Evolutionary conservation across 2,329 filamentous ascomycete genomes (phyloP).

Genomic region (Talaromyces sp.): DNA sequence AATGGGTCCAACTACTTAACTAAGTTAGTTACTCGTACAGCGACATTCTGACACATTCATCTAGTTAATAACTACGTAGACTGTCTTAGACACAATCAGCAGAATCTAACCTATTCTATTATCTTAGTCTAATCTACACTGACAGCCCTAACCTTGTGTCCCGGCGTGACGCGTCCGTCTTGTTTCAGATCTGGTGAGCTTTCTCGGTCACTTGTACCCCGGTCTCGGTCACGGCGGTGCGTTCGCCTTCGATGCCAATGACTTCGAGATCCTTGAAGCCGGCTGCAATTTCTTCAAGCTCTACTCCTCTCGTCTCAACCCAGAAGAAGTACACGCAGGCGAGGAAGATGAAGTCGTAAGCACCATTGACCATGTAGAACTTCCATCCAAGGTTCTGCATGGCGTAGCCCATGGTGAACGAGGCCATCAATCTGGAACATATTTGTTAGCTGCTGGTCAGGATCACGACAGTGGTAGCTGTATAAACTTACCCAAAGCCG

Average conservation of each 20-base stretch:
- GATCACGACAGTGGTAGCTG: background rate
- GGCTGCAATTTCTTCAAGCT: constrained; percentile 18
- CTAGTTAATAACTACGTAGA: too few relatives aligned
- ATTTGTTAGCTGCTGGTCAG: too few relatives aligned
- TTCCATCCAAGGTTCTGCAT: constrained; percentile 13
- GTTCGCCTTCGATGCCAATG: background rate
- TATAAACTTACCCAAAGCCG: constrained; percentile 26
- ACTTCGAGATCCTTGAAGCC: background rate
- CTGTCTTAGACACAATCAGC: too few relatives aligned
- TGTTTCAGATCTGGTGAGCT: background rate
- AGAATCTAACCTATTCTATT: too few relatives aligned
- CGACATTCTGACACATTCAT: too few relatives aligned
- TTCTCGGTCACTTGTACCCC: background rate
- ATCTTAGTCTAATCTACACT: too few relatives aligned
- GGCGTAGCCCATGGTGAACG: constrained; percentile 12
- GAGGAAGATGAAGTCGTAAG: constrained; percentile 8
- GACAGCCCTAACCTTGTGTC: too few relatives aligned
- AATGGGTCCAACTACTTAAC: too few relatives aligned
- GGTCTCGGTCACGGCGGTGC: background rate
- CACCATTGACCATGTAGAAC: constrained; percentile 12
- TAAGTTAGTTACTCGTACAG: too few relatives aligned
- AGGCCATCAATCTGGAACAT: background rate
- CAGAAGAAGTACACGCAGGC: background rate
- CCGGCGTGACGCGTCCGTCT: too few relatives aligned
- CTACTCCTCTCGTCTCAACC: constrained; percentile 14